phyloP scores from a whole-genome alignment of 345 rosid species.

The Camelina hispida region DNA sequence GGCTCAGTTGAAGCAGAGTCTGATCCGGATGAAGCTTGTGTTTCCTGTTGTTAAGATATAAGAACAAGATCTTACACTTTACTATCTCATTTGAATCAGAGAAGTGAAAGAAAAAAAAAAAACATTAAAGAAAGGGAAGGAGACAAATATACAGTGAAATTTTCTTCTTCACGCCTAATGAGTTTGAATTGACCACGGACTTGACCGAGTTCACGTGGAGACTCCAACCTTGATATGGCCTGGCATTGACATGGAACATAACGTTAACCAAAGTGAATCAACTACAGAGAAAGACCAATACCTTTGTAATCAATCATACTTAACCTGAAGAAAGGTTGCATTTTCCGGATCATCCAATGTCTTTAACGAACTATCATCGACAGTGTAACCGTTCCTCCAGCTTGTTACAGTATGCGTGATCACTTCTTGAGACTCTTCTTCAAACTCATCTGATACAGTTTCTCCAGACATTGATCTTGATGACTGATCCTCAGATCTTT shows the following conservation, averaged over 20 bases:
- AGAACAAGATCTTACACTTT: neutral
- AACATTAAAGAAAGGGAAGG: neutral
- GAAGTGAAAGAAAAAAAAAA: neutral
- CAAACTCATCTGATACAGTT: constrained; percentile 47
- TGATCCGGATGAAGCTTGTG: constrained; percentile 46
- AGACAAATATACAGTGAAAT: constrained; percentile 49
- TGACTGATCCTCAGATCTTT: constrained; percentile 49
- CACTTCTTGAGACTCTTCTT: neutral
- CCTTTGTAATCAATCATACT: neutral
- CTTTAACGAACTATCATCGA: constrained; percentile 63
- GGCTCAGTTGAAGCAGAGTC: constrained; percentile 44
- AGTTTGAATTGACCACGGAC: constrained; percentile 57
- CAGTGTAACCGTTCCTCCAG: constrained; percentile 81
- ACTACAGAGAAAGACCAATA: neutral
- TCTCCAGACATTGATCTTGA: constrained; percentile 2
- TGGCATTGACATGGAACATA: constrained; percentile 3
- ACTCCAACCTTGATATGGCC: constrained; percentile 51
- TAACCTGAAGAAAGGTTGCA: constrained; percentile 69
- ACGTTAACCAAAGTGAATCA: constrained; percentile 2
- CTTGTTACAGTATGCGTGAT: constrained; percentile 50
- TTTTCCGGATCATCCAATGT: constrained; percentile 69
- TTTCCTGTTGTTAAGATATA: constrained; percentile 47
- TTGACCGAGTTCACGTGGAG: constrained; percentile 63
- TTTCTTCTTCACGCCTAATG: constrained; percentile 58
- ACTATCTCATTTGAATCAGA: neutral